These are phyloP conservation scores for Pseudognaphalium luteoalbum DNA, from an alignment of 129 eudicot species.

Conservation along the genomic window DNA sequence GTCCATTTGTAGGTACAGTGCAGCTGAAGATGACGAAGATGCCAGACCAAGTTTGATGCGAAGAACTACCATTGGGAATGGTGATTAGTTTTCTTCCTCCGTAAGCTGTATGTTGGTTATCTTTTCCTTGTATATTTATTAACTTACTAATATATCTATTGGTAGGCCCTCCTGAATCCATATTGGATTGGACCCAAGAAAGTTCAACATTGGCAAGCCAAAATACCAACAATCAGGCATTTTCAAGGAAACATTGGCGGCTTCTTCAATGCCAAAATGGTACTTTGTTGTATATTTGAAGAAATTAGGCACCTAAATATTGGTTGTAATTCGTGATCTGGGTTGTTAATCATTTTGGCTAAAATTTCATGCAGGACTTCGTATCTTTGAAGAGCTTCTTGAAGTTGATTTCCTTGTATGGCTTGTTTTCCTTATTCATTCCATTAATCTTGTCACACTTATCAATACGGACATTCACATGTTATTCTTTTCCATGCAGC, in stretches of 20 bases:
- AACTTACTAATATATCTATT: constrained; percentile 14
- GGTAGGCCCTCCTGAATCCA: constrained; percentile 92
- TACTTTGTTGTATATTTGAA: constrained; percentile 24
- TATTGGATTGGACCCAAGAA: constrained; percentile 97
- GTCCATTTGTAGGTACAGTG: constrained; percentile 67
- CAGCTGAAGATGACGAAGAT: constrained; percentile 93
- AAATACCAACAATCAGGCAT: constrained; percentile 74
- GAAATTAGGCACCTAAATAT: constrained; percentile 8
- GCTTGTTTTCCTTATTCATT: constrained; percentile 2
- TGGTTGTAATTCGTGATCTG: constrained; percentile 11
- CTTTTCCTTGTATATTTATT: constrained; percentile 13
- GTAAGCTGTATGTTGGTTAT: constrained; percentile 9
- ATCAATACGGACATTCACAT: constrained; percentile 9
- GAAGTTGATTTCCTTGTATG: constrained; percentile 97
- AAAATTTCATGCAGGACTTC: constrained; percentile 67
- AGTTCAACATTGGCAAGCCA: constrained; percentile 76
- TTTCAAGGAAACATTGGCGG: constrained; percentile 97
- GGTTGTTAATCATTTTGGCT: constrained; percentile 6
- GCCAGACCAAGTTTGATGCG: constrained; percentile 62
- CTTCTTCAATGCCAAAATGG: constrained; percentile 99
- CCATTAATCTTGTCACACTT: background rate
- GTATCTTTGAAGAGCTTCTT: constrained; percentile 96
- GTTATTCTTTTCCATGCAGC: constrained; percentile 47
- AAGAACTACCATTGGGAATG: constrained; percentile 96
- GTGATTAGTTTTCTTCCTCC: constrained; percentile 35